Evolutionary conservation across 2,329 filamentous ascomycete species (phyloP).

Genomic region (Exophiala dermatitidis): DNA sequence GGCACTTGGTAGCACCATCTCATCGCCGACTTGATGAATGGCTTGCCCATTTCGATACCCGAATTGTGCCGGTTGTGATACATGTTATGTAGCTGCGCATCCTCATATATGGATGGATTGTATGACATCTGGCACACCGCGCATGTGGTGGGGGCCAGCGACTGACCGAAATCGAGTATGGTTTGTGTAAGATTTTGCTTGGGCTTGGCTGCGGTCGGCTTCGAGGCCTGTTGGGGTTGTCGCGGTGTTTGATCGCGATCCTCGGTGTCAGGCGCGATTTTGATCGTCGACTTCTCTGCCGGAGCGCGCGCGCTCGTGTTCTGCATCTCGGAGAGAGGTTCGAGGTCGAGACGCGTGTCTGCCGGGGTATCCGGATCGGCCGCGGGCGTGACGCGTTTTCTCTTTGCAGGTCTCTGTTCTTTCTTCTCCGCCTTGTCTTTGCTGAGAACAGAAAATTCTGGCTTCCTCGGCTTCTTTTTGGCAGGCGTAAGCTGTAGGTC

Average conservation of each 20-base stretch:
- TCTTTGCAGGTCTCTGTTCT: conserved; percentile 29
- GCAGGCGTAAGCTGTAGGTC: conserved; percentile 37
- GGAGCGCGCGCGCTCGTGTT: conserved; percentile 22
- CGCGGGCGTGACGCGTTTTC: conserved; percentile 34
- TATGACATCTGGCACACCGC: conserved; percentile 60
- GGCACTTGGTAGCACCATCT: conserved; percentile 47
- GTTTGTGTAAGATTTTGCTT: conserved; percentile 47
- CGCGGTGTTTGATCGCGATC: conserved; percentile 4
- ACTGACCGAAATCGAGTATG: conserved; percentile 51
- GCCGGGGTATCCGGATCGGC: conserved; percentile 26
- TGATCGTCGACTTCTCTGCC: conserved; percentile 5
- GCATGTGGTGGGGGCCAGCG: conserved; percentile 48
- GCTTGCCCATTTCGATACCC: conserved; percentile 55
- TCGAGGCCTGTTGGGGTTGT: conserved; percentile 11
- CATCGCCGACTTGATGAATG: conserved; percentile 47
- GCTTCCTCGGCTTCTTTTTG: conserved; percentile 40
- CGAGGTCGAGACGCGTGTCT: conserved; percentile 16
- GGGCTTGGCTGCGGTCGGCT: conserved; percentile 16
- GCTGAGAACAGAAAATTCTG: conserved; percentile 44
- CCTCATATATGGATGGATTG: conserved; percentile 54
- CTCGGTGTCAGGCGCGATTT: conserved; percentile 6
- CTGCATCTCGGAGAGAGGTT: conserved; percentile 28
- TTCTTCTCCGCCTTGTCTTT: conserved; percentile 26
- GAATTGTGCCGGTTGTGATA: conserved; percentile 57
- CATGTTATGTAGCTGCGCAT: conserved; percentile 55